These are phyloP conservation scores for Lactarius trivialis DNA, from an alignment of 768 basidiomycete genomes.

Conservation along the genomic window DNA sequence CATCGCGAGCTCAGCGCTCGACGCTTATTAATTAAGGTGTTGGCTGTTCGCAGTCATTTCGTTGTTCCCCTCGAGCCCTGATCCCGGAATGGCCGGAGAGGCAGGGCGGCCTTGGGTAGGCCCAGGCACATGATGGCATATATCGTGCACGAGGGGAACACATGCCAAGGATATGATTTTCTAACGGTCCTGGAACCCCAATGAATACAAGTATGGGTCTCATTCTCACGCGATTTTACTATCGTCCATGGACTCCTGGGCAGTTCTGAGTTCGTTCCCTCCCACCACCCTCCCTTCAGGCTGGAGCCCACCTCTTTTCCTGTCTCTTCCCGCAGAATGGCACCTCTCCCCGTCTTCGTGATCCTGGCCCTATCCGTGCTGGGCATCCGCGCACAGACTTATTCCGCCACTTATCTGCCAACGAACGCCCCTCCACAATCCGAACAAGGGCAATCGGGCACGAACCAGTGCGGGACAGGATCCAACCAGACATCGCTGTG, in stretches of 20 bases:
- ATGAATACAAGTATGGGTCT: background rate
- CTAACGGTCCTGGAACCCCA: background rate
- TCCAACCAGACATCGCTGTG: slow-evolving; percentile 53
- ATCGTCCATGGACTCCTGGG: background rate
- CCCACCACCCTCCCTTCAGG: background rate
- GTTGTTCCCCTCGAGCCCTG: background rate
- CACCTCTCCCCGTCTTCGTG: slow-evolving; percentile 8
- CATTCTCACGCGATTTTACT: background rate
- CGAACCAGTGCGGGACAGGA: slow-evolving; percentile 56
- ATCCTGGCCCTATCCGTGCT: slow-evolving; percentile 11
- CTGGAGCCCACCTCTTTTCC: background rate
- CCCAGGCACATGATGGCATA: background rate
- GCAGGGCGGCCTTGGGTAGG: background rate
- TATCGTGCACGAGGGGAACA: background rate
- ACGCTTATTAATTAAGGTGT: background rate
- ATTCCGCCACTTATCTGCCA: slow-evolving; percentile 45
- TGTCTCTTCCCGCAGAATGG: background rate
- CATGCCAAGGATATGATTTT: background rate
- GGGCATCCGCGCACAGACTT: slow-evolving; percentile 29
- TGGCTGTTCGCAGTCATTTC: background rate
- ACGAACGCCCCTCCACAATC: slow-evolving; percentile 42
- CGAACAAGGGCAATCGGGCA: slow-evolving; percentile 55
- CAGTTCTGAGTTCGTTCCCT: background rate
- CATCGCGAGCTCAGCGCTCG: background rate
- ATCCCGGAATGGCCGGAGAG: background rate